Evolutionary conservation across 768 basidiomycete species (phyloP).

Genomic region (Suillus decipiens): DNA sequence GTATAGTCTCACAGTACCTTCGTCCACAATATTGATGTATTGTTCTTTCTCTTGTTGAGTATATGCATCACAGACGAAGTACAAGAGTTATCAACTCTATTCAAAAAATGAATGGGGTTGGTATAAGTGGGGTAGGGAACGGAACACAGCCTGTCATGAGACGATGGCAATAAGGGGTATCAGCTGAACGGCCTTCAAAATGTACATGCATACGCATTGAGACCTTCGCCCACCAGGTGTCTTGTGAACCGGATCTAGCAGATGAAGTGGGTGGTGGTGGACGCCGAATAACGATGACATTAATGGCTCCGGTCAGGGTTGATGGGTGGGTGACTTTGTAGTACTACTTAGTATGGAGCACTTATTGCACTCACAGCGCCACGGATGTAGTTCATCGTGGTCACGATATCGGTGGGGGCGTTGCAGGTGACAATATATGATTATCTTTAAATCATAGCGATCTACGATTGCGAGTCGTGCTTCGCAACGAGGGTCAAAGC

Average conservation of each 20-base stretch:
- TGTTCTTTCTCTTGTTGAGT: neutral
- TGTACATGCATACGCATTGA: too few species aligned
- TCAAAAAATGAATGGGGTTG: neutral
- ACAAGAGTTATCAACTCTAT: neutral
- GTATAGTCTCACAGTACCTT: neutral
- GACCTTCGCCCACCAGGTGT: too few species aligned
- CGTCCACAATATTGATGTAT: neutral
- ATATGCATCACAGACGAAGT: neutral
- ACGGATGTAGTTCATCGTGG: conserved; percentile 81
- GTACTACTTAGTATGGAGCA: conserved; percentile 86
- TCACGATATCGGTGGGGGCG: neutral
- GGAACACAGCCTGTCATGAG: neutral
- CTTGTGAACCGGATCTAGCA: conserved; percentile 34
- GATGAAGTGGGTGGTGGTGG: conserved; percentile 28
- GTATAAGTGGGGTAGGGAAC: neutral
- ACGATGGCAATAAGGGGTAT: too few species aligned
- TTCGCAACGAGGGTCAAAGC: conserved; percentile 69
- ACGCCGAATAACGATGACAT: conserved; percentile 93
- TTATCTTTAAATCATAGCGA: conserved; percentile 72
- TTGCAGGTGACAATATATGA: conserved; percentile 57
- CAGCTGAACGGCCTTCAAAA: too few species aligned
- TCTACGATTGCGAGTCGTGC: conserved; percentile 66
- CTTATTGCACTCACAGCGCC: conserved; percentile 84
- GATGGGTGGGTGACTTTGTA: conserved; percentile 95
- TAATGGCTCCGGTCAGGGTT: conserved; percentile 97